Base-by-base conservation (phyloP, 352 stramenopile genomes). In the Phytophthora tubulina region DNA sequence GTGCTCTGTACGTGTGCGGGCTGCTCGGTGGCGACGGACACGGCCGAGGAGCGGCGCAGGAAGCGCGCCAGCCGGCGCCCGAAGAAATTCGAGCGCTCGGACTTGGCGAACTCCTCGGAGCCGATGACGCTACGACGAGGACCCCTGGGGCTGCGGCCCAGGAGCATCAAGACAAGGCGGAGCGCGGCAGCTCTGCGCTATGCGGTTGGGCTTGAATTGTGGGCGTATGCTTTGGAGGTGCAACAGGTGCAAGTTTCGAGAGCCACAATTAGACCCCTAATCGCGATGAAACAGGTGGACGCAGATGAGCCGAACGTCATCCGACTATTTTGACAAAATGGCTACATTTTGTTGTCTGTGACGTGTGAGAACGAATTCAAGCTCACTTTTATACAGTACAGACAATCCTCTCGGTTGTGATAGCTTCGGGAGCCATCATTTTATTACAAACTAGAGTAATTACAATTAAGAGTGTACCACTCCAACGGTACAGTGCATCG, bases 71-170 rank as follows among this genome's bases (percentile, higher is more conserved):
- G 76, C 36, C 55, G 63, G 21, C 82, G 78, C 55, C 68, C 65
- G 70, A 91, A 88, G 74, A 90, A 90, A 48, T 72, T 76, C 33
- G 67, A 42, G 44, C 61, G 72, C 66, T 75, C 41, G 66, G 75
- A n/a, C 62, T 68, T 76, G 68, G 56, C 52, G 31, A 74, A 79
- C 32, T 81, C 71, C 17, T 79, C 62, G 5, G 63, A 68, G 38
- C 49, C 48, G 45, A 67, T 66, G 63, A 79, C 52, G 46, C 59
- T 82, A 42, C 67, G 63, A 33, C 75, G 72, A 36, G 57, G 73
- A 60, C 32, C 71, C 41, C 33, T 42, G 67, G 59, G 63, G 42
- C 41, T 58, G 46, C 51, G 62, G n/a, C 66, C 66, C 33, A 79
- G 48, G 7, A 81, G 67, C 71, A 81, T 81, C 10, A 63, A 61